Base-by-base conservation (phyloP, 208 protist species). In the Strigomonas culicis region DNA sequence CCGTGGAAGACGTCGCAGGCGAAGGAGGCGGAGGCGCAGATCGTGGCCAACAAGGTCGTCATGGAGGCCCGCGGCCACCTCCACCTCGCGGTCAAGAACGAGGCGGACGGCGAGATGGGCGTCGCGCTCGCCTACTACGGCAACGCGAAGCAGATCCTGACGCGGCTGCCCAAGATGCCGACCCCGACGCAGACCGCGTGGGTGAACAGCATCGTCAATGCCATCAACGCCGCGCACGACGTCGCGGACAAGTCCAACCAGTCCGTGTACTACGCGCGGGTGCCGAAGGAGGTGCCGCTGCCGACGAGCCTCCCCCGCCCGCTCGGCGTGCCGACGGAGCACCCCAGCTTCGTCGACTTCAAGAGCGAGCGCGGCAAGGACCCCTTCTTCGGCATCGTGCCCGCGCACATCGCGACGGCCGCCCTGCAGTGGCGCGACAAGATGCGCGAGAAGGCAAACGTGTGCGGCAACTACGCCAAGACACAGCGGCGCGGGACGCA, bases 341-440 rank as follows among this genome's bases (percentile, higher is more conserved):
- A 83, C 64, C 11, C 55, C 7, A 76, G 75, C 64, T 82, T 94
- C 51, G 72, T 82, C 19, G 58, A 60, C 36, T 82, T 85, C 43
- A 71, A 80, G 34, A 88, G 80, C 30, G 84, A 75, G 50, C 76
- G 84, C 15, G 86, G 70, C 41, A 70, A 74, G 13, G 90, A 95
- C 63, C 86, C 90, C 1, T 95, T 95, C 58, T 93, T 95, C 63
- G 90, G 90, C 50, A 93, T 95, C 64, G 58, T 93, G 49, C 86
- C 86, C 0, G 73, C 80, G 3, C 84, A 95, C 70, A 86, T 92
- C 65, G 84, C 82, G 15, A 61, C 66, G 17, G 67, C 63, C 25
- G 83, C 70, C 15, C 61, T 62, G 7, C 50, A 60, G 25, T 93
- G 84, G 85, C 81, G 84, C 31, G 83, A 90, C 11, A 77, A 74